phyloP scores from a whole-genome alignment of 495 filamentous ascomycete species.

The Tuber microsphaerosporum region DNA sequence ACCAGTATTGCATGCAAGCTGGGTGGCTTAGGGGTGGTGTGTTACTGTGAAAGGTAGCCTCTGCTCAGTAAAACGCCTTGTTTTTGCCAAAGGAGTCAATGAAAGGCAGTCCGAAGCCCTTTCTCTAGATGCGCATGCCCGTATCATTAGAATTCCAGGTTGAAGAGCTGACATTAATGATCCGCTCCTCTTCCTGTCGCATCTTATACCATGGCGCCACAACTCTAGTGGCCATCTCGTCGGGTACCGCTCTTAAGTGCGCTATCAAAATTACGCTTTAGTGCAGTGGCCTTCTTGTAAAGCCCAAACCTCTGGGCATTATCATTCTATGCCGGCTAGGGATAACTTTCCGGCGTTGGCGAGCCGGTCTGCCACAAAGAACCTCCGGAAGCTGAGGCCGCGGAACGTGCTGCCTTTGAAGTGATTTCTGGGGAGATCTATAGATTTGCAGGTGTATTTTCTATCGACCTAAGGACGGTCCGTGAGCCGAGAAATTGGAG shows the following conservation, averaged over 20 bases:
- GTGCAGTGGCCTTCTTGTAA: slow-evolving; percentile 4
- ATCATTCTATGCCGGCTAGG: slow-evolving; percentile 18
- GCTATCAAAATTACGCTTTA: slow-evolving; percentile 16
- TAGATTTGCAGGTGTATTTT: slow-evolving; percentile 46
- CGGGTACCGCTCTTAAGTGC: slow-evolving; percentile 20
- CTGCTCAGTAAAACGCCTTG: slow-evolving; percentile 18
- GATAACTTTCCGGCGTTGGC: slow-evolving; percentile 7
- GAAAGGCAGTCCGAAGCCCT: no score
- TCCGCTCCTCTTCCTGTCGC: slow-evolving; percentile 17
- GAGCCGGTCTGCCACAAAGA: slow-evolving; percentile 40
- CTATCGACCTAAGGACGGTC: slow-evolving; percentile 41
- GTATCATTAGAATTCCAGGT: slow-evolving; percentile 18
- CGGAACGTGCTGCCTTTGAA: slow-evolving; percentile 50
- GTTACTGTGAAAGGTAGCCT: slow-evolving; percentile 25
- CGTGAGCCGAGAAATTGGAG: neutral
- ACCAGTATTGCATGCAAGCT: slow-evolving; percentile 48
- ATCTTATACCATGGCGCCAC: slow-evolving; percentile 31
- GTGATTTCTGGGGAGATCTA: slow-evolving; percentile 42
- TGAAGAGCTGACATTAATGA: slow-evolving; percentile 11
- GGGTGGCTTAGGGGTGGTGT: slow-evolving; percentile 48
- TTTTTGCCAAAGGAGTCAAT: no score
- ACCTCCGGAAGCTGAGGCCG: slow-evolving; percentile 54
- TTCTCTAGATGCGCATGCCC: neutral
- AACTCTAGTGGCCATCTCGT: slow-evolving; percentile 28
- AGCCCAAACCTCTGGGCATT: slow-evolving; percentile 30